Evolutionary conservation across 1,284 basidiomycete genomes (phyloP), one percentile per base, ranked within the genome.

Genomic region (Cronartium quercuum): DNA sequence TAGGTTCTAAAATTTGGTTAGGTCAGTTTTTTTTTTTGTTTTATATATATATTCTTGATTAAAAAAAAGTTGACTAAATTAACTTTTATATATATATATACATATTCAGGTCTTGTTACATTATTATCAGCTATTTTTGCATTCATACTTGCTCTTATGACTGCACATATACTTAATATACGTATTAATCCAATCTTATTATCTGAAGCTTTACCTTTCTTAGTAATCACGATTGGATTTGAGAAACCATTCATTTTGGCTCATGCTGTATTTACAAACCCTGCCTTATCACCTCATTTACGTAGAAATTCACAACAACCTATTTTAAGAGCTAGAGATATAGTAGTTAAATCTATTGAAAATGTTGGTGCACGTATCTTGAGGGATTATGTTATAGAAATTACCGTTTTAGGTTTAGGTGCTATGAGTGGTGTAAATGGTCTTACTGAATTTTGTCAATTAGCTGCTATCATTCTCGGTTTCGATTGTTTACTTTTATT

Each of bases 161-260:
- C 92, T 40, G 92, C 94, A 2, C 89, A 91, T 82, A 86, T 89
- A 62, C 85, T 96, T 76, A 86, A 87, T 77, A 92, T 98, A 71
- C 90, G 89, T 6, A 89, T 98, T 78, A 94, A 98, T 82, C 92
- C 92, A 1, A 90, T 98, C 75, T 89, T 90, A 18, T 85, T 98
- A 41, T 94, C 92, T 15, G 96, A 98, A 82, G 94, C 95, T 0
- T 86, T 98, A 1, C 95, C 95, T 0, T 98, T 98, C 88, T 86
- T 98, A 47, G 94, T 98, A 58, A 96, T 96, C 82, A 95, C 92
- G 0, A 89, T 98, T 75, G 95, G 95, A 13, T 98, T 98, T 81
- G 95, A 98, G 83, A 98, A 98, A 83, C 95, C 94, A 0, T 90
- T 94, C 76, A 87, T 92, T 12, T 88, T 98, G 51, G 94, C 94